These are phyloP conservation scores for Drechslerella coelobrocha DNA, from an alignment of 2,329 filamentous ascomycete species.

Conservation along the genomic window DNA sequence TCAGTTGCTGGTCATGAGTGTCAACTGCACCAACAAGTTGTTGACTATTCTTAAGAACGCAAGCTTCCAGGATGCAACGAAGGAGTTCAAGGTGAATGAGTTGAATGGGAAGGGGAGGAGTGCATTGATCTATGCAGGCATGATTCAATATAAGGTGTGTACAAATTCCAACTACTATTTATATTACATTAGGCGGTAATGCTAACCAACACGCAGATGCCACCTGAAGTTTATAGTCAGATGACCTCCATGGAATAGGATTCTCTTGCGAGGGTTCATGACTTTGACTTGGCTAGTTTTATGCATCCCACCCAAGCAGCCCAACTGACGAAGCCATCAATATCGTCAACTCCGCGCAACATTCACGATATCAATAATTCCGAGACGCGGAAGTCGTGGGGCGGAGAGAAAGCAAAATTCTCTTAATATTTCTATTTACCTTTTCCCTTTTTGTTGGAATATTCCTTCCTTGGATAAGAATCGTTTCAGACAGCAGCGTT, in stretches of 20 bases:
- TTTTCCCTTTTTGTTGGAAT: no score
- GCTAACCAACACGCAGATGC: slow-evolving; percentile 37
- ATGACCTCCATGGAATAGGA: slow-evolving; percentile 50
- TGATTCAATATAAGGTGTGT: slow-evolving; percentile 55
- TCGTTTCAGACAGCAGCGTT: background rate
- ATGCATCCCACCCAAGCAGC: background rate
- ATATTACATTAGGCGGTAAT: background rate
- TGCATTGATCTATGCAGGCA: slow-evolving; percentile 55
- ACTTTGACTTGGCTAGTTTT: background rate
- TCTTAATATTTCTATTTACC: no score
- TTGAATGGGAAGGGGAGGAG: slow-evolving; percentile 53
- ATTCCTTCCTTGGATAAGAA: no score
- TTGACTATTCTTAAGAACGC: slow-evolving; percentile 73
- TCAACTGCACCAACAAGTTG: slow-evolving; percentile 82
- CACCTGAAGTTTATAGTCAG: slow-evolving; percentile 49
- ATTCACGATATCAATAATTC: no score
- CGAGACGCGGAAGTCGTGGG: no score
- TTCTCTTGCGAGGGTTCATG: background rate
- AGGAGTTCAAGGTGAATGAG: slow-evolving; percentile 53
- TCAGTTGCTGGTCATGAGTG: slow-evolving; percentile 90
- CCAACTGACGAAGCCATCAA: background rate
- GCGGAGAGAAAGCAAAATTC: no score
- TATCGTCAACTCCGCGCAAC: background rate
- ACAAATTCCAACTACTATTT: background rate
- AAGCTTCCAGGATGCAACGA: slow-evolving; percentile 66